These are phyloP conservation scores for Yamadazyma dendronema DNA, from an alignment of 1,139 yeast species.

Conservation along the genomic window DNA sequence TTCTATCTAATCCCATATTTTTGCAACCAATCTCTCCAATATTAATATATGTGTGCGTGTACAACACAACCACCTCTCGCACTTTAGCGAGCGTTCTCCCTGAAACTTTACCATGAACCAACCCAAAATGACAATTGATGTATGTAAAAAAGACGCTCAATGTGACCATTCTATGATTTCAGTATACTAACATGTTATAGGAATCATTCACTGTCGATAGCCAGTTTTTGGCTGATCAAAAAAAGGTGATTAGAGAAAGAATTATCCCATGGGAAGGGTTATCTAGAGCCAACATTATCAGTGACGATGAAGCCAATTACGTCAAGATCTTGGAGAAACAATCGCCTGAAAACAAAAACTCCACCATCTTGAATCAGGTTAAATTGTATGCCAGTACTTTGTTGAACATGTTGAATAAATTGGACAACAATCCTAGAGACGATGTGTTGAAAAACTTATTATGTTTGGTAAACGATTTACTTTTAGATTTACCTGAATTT, in stretches of 20 bases:
- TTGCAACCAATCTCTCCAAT: not conserved
- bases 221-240: conserved; percentile 69
- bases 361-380: conserved; percentile 43
- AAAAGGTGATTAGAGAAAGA: conserved; percentile 72
- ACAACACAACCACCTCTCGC: not conserved
- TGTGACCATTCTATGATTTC: not conserved
- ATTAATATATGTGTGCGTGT: not conserved
- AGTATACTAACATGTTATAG: conserved; percentile 4
- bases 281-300: conserved; percentile 69
- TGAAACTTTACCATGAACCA: conserved; percentile 1
- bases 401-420: conserved; percentile 53
- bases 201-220: conserved; percentile 43
- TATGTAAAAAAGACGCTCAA: conserved; percentile 5
- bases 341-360: conserved; percentile 35
- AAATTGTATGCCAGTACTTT: conserved; percentile 58
- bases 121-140: conserved; percentile 9
- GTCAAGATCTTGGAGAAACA: conserved; percentile 66
- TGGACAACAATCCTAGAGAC: conserved; percentile 45
- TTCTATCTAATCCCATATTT: too few relatives aligned
- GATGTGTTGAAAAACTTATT: conserved; percentile 76
- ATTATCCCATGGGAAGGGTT: conserved; percentile 94
- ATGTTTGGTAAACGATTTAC: conserved; percentile 65
- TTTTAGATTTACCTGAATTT: conserved; percentile 47
- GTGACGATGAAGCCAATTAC: conserved; percentile 62
- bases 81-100: conserved; percentile 8